A percentile compares a stretch with the other conserved stretches of the same genome.
Conservation (phyloP, 768 basidiomycete species). For the Boletus bicolor region DNA sequence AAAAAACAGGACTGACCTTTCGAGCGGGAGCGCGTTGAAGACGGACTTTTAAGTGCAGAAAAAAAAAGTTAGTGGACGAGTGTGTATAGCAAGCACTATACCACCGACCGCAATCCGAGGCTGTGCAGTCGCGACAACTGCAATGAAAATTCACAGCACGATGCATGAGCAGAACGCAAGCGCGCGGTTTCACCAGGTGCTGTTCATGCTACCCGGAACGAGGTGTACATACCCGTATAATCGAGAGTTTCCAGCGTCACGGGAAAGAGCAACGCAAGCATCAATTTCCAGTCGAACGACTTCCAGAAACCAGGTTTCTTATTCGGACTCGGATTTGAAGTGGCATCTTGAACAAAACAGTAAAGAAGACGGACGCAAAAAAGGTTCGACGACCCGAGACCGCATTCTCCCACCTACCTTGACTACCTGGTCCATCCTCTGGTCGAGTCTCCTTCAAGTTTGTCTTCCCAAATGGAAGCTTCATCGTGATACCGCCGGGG, state of each 20-base stretch:
- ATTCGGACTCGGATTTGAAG: background rate
- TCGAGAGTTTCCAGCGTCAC: slow-evolving; percentile 39
- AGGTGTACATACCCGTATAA: slow-evolving; percentile 23
- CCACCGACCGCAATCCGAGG: slow-evolving; percentile 45
- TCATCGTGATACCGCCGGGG: slow-evolving; percentile 4
- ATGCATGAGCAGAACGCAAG: background rate
- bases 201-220: background rate
- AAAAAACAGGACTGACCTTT: slow-evolving; percentile 17
- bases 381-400: background rate
- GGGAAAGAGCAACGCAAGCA: slow-evolving; percentile 40
- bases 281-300: slow-evolving; percentile 27
- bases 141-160: background rate
- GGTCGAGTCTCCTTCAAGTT: background rate
- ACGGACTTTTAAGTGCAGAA: slow-evolving; percentile 18
- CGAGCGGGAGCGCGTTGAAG: slow-evolving; percentile 26
- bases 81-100: background rate
- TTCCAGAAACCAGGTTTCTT: slow-evolving; percentile 25
- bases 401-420: background rate
- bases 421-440: background rate
- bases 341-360: background rate
- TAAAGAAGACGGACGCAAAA: background rate
- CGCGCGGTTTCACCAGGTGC: background rate
- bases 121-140: slow-evolving; percentile 53
- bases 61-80: background rate
- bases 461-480: slow-evolving; percentile 6